Conservation (phyloP, 768 basidiomycete genomes). For the Plicaturopsis crispa region DNA sequence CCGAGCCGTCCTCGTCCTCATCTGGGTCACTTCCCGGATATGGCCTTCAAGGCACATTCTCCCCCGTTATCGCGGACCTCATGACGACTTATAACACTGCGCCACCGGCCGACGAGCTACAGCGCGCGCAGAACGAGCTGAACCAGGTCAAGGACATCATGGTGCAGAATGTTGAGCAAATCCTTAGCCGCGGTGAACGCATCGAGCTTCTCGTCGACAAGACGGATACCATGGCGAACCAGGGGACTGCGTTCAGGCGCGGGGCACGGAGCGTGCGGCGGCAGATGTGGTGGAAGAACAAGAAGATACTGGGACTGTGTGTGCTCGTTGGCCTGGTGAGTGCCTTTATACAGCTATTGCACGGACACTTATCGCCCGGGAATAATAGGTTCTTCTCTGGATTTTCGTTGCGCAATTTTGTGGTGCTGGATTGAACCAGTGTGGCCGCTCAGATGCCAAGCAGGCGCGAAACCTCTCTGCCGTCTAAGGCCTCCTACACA, state of each 20-base stretch:
- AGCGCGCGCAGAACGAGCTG: conserved; percentile 83
- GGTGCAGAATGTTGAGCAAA: conserved; percentile 98
- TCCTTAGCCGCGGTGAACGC: conserved; percentile 88
- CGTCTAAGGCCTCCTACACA: too few relatives aligned
- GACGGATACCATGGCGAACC: conserved; percentile 91
- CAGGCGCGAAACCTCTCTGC: too few relatives aligned
- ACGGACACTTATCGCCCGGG: conserved; percentile 7
- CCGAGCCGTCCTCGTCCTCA: conserved; percentile 49
- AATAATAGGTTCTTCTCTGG: conserved; percentile 62
- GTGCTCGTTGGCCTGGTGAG: conserved; percentile 66
- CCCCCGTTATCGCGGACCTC: conserved; percentile 60
- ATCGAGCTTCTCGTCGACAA: conserved; percentile 96
- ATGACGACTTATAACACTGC: conserved; percentile 86
- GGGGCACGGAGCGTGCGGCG: conserved; percentile 79
- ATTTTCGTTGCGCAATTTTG: conserved; percentile 86
- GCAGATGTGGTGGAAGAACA: conserved; percentile 89
- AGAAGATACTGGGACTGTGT: conserved; percentile 57
- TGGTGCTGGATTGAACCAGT: conserved; percentile 71
- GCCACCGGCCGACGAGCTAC: conserved; percentile 83
- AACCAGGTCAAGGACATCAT: conserved; percentile 93
- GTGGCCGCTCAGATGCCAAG: too few relatives aligned
- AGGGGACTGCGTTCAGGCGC: conserved; percentile 88
- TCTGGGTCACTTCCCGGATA: conserved; percentile 44
- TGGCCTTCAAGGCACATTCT: conserved; percentile 65
- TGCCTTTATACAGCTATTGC: conserved; percentile 9